Percentiles rank a stretch among this genome's conserved stretches.
Evolutionary conservation across 257 asterid genomes (phyloP).

Genomic region (Lantana camara): DNA sequence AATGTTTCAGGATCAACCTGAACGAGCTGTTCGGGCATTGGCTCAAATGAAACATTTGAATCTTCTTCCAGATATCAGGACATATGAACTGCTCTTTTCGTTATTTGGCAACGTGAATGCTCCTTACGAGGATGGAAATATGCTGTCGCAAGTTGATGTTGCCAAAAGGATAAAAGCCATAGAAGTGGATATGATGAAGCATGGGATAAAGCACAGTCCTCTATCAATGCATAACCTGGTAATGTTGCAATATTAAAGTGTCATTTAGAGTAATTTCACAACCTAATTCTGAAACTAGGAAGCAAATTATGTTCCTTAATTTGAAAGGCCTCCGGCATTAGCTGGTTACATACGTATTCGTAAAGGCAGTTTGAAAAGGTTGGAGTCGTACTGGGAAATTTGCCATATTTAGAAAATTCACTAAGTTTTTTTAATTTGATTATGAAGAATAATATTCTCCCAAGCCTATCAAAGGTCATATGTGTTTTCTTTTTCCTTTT

Average conservation of each 20-base stretch:
- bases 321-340: not conserved
- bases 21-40: conserved; percentile 63
- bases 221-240: conserved; percentile 72
- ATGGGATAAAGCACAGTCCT: conserved; percentile 76
- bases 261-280: conserved; percentile 10
- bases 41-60: conserved; percentile 61
- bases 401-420: conserved; percentile 2
- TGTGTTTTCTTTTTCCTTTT: too few species aligned
- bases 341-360: conserved; percentile 2
- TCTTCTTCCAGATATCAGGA: conserved; percentile 63
- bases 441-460: conserved; percentile 3
- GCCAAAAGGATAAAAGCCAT: conserved; percentile 70
- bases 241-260: conserved; percentile 28
- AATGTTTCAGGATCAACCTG: conserved; percentile 79
- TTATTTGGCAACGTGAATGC: conserved; percentile 80
- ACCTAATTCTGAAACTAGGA: not conserved
- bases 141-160: conserved; percentile 66
- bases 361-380: not conserved
- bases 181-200: conserved; percentile 80
- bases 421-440: not conserved
- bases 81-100: conserved; percentile 73
- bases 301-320: conserved; percentile 7
- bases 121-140: conserved; percentile 67
- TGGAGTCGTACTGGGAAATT: not conserved
- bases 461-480: too few species aligned